Conservation (phyloP, 2,329 filamentous ascomycete genomes). For the Diaporthe vexans region DNA sequence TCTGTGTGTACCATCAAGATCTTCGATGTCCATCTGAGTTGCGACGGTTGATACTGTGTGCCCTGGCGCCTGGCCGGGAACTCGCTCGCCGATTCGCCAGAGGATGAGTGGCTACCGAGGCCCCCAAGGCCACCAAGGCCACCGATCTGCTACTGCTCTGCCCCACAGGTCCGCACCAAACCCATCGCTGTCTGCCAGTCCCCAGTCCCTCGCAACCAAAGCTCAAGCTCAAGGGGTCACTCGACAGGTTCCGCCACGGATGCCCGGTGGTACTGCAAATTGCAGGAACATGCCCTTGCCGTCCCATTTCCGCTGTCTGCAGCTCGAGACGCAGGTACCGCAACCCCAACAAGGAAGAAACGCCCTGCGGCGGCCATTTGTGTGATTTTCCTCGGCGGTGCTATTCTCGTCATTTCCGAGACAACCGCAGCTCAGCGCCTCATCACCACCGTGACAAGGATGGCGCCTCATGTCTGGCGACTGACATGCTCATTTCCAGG, state of each 20-base stretch:
- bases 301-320: conserved; percentile 5
- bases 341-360: conserved; percentile 17
- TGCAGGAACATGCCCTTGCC: conserved; percentile 11
- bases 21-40: conserved; percentile 18
- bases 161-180: conserved; percentile 19
- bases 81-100: conserved; percentile 11
- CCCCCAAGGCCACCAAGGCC: background rate
- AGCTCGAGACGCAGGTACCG: background rate
- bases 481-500: conserved; percentile 8
- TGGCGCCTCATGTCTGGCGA: conserved; percentile 16
- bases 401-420: conserved; percentile 38
- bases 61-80: too few species aligned
- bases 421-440: conserved; percentile 24
- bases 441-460: conserved; percentile 21
- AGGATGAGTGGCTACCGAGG: background rate
- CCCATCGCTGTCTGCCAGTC: background rate
- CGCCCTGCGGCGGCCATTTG: conserved; percentile 23
- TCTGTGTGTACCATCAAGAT: background rate
- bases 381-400: conserved; percentile 34
- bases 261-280: conserved; percentile 14
- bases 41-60: background rate
- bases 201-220: background rate
- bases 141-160: conserved; percentile 3
- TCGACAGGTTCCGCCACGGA: conserved; percentile 6
- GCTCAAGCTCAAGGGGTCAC: background rate